Conservation (phyloP, 2,329 filamentous ascomycete genomes). For the Exophiala oligosperma region DNA sequence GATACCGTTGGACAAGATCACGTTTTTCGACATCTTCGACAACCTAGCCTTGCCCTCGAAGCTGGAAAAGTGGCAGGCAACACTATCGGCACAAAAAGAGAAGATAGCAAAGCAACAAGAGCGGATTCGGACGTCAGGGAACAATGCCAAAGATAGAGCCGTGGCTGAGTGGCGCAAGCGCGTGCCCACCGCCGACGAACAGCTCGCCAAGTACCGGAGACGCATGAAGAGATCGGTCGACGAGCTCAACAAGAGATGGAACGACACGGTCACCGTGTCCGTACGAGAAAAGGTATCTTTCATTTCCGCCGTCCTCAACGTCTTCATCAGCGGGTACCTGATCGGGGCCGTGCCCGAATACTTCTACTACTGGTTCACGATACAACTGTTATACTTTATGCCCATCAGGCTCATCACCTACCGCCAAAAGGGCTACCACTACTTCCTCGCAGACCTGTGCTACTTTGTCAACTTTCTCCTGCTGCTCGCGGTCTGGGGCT, state of each 20-base stretch:
- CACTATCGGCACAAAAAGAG: constrained; percentile 77
- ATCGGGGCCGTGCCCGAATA: constrained; percentile 81
- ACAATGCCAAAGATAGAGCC: constrained; percentile 81
- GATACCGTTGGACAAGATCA: constrained; percentile 80
- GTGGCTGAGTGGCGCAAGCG: constrained; percentile 90
- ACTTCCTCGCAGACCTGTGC: constrained; percentile 95
- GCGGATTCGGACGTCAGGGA: constrained; percentile 63
- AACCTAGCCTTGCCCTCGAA: constrained; percentile 87
- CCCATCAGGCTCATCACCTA: constrained; percentile 92
- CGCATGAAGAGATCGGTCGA: constrained; percentile 90
- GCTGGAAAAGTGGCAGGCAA: constrained; percentile 84
- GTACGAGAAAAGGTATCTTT: constrained; percentile 92
- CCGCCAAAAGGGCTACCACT: constrained; percentile 87
- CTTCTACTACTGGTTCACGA: constrained; percentile 92
- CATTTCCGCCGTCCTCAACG: constrained; percentile 93
- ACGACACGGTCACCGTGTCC: constrained; percentile 84
- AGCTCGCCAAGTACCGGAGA: constrained; percentile 84
- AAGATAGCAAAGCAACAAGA: constrained; percentile 82
- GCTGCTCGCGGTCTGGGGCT: constrained; percentile 82
- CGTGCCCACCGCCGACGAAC: constrained; percentile 84
- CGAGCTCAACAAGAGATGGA: constrained; percentile 80
- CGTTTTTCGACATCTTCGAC: constrained; percentile 89
- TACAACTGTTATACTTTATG: constrained; percentile 91
- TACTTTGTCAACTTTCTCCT: constrained; percentile 95
- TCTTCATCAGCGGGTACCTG: constrained; percentile 93